phyloP scores from a whole-genome alignment of 345 rosid genomes.

The Atalantia buxifolia region DNA sequence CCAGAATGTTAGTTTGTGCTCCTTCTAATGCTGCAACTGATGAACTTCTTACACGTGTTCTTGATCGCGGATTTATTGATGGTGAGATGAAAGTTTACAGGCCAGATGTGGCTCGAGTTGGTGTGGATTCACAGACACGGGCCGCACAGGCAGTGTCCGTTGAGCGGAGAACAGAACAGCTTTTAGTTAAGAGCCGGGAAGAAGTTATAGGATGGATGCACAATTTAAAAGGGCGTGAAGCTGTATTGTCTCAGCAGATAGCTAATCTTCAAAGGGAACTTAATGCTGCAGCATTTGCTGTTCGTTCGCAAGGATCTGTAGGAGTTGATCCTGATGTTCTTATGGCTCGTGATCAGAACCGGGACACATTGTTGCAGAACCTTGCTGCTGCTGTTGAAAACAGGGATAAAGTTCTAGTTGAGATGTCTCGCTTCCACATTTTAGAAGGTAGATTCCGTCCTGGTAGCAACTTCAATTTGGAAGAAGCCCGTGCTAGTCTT shows the following conservation, averaged over 20 bases:
- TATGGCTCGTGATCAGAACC: slow-evolving; percentile 82
- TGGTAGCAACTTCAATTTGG: slow-evolving; percentile 79
- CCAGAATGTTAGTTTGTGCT: slow-evolving; percentile 98
- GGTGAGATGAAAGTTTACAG: slow-evolving; percentile 98
- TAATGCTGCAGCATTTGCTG: slow-evolving; percentile 64
- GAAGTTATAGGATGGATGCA: slow-evolving; percentile 89
- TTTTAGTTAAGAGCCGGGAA: slow-evolving; percentile 74
- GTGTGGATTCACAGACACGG: slow-evolving; percentile 95
- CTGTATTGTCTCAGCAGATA: slow-evolving; percentile 75
- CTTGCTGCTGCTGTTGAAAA: slow-evolving; percentile 94
- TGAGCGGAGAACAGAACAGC: slow-evolving; percentile 95
- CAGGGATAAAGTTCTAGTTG: slow-evolving; percentile 94
- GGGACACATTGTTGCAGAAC: slow-evolving; percentile 80
- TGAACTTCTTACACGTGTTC: slow-evolving; percentile 96
- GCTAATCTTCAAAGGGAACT: slow-evolving; percentile 78
- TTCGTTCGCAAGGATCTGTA: slow-evolving; percentile 93
- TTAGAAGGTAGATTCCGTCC: slow-evolving; percentile 76
- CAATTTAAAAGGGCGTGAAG: slow-evolving; percentile 68
- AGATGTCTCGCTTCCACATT: slow-evolving; percentile 94
- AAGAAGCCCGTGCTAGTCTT: slow-evolving; percentile 94
- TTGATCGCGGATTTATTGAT: slow-evolving; percentile 97
- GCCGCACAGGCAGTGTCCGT: slow-evolving; percentile 99
- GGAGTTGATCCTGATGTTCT: slow-evolving; percentile 97
- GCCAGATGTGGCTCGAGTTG: slow-evolving; percentile 99
- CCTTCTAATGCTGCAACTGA: slow-evolving; percentile 99